A percentile compares a stretch with the other conserved stretches of the same genome.
Conservation (phyloP, 2,329 filamentous ascomycete species). For the Aspergillus ustus region DNA sequence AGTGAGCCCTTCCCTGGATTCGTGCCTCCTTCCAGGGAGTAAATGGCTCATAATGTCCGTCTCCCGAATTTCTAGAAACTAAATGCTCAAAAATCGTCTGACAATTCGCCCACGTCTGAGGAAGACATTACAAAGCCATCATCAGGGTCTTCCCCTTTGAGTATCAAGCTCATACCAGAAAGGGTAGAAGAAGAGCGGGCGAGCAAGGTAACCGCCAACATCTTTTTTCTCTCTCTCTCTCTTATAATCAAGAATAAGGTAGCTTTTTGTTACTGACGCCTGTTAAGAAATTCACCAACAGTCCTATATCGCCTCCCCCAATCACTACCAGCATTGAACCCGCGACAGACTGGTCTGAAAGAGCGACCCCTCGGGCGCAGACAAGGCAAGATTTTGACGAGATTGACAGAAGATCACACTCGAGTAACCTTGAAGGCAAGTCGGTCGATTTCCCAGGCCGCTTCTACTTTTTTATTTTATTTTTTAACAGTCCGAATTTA, state of each 20-base stretch:
- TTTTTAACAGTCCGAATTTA: slow-evolving; percentile 15
- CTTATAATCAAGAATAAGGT: no score
- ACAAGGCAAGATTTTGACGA: slow-evolving; percentile 75
- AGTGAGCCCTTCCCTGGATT: slow-evolving; percentile 30
- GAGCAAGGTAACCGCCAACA: slow-evolving; percentile 22
- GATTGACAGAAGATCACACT: slow-evolving; percentile 58
- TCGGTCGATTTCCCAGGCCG: no score
- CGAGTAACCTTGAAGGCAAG: slow-evolving; percentile 78
- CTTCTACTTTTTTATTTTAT: no score
- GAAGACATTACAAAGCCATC: slow-evolving; percentile 12
- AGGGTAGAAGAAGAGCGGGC: not conserved
- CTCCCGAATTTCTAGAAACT: slow-evolving; percentile 12
- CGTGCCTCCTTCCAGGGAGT: not conserved
- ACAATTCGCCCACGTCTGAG: slow-evolving; percentile 15
- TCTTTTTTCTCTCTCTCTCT: no score
- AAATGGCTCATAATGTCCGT: not conserved
- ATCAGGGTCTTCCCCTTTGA: slow-evolving; percentile 1
- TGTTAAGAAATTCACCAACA: slow-evolving; percentile 36
- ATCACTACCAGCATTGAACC: slow-evolving; percentile 76
- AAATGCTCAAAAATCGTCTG: slow-evolving; percentile 10
- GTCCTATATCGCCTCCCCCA: slow-evolving; percentile 67
- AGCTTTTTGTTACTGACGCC: slow-evolving; percentile 2
- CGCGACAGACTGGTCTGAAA: slow-evolving; percentile 67
- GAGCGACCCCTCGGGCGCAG: slow-evolving; percentile 80
- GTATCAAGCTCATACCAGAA: slow-evolving; percentile 8